Conservation (phyloP, 2,329 filamentous ascomycete genomes). For the Pezicula neosporulosa region DNA sequence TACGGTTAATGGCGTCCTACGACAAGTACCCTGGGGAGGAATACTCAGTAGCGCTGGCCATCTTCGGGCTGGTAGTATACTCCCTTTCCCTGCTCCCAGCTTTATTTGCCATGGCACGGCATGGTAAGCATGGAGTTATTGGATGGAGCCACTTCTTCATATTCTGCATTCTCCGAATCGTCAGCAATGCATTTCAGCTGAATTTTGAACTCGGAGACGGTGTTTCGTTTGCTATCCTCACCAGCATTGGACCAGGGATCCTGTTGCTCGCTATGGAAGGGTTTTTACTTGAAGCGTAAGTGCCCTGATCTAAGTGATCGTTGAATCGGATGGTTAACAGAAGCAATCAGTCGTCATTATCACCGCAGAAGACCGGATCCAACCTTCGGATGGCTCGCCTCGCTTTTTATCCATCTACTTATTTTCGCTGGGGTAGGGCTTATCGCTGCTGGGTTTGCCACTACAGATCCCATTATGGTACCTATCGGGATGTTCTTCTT, state of each 20-base stretch:
- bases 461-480: too few relatives aligned
- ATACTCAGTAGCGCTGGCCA: slow-evolving; percentile 1
- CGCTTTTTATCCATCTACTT: slow-evolving; percentile 6
- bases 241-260: slow-evolving; percentile 16
- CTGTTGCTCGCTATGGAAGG: slow-evolving; percentile 14
- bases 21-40: too few relatives aligned
- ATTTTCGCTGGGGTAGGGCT: slow-evolving; percentile 6
- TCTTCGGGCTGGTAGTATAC: slow-evolving; percentile 33
- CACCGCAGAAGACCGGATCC: slow-evolving; percentile 8
- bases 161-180: slow-evolving; percentile 35
- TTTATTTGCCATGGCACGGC: slow-evolving; percentile 29
- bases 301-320: not conserved
- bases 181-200: slow-evolving; percentile 29
- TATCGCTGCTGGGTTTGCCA: not conserved
- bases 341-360: slow-evolving; percentile 14
- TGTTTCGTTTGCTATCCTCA: slow-evolving; percentile 7
- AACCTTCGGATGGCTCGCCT: slow-evolving; percentile 5
- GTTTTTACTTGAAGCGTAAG: slow-evolving; percentile 20
- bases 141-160: slow-evolving; percentile 35
- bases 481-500: not conserved
- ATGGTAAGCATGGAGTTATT: slow-evolving; percentile 31
- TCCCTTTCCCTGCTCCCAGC: slow-evolving; percentile 26
- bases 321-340: not conserved
- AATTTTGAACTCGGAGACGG: slow-evolving; percentile 9
- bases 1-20: too few relatives aligned